phyloP scores from a whole-genome alignment of 2,329 filamentous ascomycete genomes.

The Colletotrichum spinosum region DNA sequence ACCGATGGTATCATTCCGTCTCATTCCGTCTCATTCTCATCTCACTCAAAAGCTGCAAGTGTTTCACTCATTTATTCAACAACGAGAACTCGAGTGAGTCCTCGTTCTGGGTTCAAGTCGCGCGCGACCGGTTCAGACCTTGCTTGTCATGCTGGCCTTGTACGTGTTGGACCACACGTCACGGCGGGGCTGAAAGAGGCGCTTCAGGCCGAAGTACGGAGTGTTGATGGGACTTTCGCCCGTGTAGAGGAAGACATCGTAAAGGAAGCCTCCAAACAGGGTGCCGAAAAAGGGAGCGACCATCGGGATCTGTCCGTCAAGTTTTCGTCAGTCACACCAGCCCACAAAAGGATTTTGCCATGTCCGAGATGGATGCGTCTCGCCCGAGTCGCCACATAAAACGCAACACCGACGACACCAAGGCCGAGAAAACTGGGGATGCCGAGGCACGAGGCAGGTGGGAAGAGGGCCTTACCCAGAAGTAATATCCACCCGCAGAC shows the following conservation, averaged over 20 bases:
- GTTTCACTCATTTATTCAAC: background rate
- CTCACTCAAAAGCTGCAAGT: background rate
- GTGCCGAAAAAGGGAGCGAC: slow-evolving; percentile 76
- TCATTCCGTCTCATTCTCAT: too few relatives aligned
- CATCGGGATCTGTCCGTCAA: slow-evolving; percentile 70
- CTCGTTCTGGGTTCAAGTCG: background rate
- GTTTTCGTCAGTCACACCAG: slow-evolving; percentile 7
- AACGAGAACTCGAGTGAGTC: background rate
- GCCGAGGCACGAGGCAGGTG: slow-evolving; percentile 15
- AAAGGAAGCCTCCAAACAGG: slow-evolving; percentile 72
- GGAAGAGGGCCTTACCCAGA: slow-evolving; percentile 66
- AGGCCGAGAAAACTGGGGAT: background rate
- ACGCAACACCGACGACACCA: slow-evolving; percentile 5
- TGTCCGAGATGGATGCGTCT: background rate
- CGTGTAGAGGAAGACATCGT: slow-evolving; percentile 76
- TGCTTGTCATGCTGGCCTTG: slow-evolving; percentile 18
- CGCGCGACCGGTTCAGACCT: slow-evolving; percentile 13
- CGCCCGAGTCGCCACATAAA: slow-evolving; percentile 2
- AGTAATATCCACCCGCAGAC: slow-evolving; percentile 76
- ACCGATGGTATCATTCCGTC: too few relatives aligned
- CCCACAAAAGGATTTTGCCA: background rate
- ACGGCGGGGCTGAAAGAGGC: slow-evolving; percentile 53
- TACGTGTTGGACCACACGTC: slow-evolving; percentile 46
- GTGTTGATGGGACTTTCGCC: slow-evolving; percentile 78
- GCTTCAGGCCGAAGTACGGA: slow-evolving; percentile 72